phyloP scores from a whole-genome alignment of 495 filamentous ascomycete species.

The Lepraria neglecta region DNA sequence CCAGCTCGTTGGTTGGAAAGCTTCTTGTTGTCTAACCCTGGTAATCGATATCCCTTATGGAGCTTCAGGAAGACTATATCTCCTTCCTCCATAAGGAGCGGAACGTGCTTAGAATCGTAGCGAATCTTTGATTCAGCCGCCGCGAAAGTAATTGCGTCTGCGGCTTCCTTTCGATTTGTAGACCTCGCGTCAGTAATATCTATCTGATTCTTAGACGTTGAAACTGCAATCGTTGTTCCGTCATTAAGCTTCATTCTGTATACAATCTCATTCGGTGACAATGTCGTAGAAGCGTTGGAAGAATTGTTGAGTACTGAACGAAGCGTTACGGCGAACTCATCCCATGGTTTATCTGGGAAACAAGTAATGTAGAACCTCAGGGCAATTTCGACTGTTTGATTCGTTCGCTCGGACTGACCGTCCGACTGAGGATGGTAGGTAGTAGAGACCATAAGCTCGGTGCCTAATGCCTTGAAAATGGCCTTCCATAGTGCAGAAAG shows the following conservation, averaged over 20 bases:
- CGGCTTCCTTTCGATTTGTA: too few relatives aligned
- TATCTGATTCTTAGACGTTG: too few relatives aligned
- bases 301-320: too few relatives aligned
- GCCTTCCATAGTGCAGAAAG: background rate
- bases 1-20: background rate
- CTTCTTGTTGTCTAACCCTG: background rate
- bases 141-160: background rate
- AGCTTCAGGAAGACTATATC: background rate
- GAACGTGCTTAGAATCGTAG: background rate
- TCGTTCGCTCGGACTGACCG: slow-evolving; percentile 18
- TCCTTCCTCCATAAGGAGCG: background rate
- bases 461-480: background rate
- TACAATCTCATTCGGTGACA: too few relatives aligned
- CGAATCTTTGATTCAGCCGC: background rate
- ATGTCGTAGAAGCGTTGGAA: too few relatives aligned
- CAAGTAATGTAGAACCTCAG: too few relatives aligned
- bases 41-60: background rate
- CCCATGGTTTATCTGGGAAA: too few relatives aligned
- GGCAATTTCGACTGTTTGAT: slow-evolving; percentile 14
- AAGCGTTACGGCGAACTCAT: too few relatives aligned
- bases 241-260: too few relatives aligned
- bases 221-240: too few relatives aligned
- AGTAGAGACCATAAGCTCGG: background rate
- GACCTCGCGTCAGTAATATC: too few relatives aligned
- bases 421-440: background rate